Evolutionary conservation across 192 early-diverging fungal genomes (phyloP), one percentile per base, ranked within the genome.

Genomic region (Lobosporangium transversale): DNA sequence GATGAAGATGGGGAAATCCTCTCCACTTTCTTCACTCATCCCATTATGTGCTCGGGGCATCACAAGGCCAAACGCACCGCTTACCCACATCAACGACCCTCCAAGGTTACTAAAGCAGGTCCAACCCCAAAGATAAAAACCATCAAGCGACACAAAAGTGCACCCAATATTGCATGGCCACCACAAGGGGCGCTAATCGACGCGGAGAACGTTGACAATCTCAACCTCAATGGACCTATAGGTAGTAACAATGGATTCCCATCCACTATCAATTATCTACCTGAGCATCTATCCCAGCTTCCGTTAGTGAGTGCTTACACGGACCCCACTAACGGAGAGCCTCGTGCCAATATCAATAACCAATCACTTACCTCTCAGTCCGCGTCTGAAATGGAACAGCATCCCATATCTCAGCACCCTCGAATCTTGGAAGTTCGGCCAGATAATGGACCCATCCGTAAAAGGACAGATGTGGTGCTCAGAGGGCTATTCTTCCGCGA

Each of bases 1-100:
- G 73, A 76, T 0, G 73, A 76, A n/a, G 64, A 66, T 4, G 73
- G 73, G 15, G 73, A 76, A 31, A 58, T 36, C 8, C 27, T 76
- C 20, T 60, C 65, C 2, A 61, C 64, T 17, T 66, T 63, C 43
- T 55, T 57, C 4, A 76, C 73, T 7, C 62, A 53, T 17, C 62
- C 73, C 15, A 76, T 76, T 31, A 76, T 76, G 73, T 66, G 64
- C 59, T 76, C 73, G 4, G 73, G 73, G 1, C 73, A 76, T 29
- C 73, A 76, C 40, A 76, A 76, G 31, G 73, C 73, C 2, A 76
- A 76, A 37, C 73, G 73, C 36, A n/a, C n/a, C n/a, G 31, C 31
- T 12, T 76, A 76, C 24, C 73, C 73, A 32, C 44, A 56, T 20
- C 64, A 49, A 44, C 50, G 65, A 35, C 59, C 59, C 5, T 20